Conservation (phyloP, 2,329 filamentous ascomycete species). For the Ilyonectria destructans region DNA sequence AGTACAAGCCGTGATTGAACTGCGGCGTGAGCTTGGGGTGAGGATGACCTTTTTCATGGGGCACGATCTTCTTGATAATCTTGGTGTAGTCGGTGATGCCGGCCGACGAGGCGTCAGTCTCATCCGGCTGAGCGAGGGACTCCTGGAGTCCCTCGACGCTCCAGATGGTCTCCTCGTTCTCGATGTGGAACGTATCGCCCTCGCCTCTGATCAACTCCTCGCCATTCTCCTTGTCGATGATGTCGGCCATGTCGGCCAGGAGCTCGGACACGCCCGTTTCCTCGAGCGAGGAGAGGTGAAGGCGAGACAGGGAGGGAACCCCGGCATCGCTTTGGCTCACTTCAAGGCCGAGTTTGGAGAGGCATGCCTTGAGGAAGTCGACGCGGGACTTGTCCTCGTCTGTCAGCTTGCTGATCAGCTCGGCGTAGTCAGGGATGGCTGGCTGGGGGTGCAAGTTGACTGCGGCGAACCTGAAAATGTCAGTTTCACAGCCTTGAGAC, state of each 20-base stretch:
- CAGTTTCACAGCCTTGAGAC: neutral
- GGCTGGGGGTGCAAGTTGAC: conserved; percentile 81
- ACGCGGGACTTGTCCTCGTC: conserved; percentile 80
- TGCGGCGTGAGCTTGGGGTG: conserved; percentile 82
- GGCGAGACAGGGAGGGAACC: conserved; percentile 84
- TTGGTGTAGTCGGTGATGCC: conserved; percentile 83
- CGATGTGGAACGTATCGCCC: conserved; percentile 86
- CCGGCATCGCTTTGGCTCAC: conserved; percentile 79
- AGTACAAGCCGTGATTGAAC: conserved; percentile 90
- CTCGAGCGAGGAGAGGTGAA: conserved; percentile 84
- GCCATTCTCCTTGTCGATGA: conserved; percentile 76
- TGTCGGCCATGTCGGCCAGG: conserved; percentile 76
- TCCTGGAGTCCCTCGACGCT: conserved; percentile 70
- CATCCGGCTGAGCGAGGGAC: conserved; percentile 60
- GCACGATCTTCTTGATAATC: conserved; percentile 80
- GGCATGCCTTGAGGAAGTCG: conserved; percentile 84
- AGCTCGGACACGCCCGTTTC: conserved; percentile 78
- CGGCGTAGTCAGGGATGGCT: conserved; percentile 78
- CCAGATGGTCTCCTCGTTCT: conserved; percentile 76
- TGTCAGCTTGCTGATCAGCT: conserved; percentile 78
- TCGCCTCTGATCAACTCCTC: conserved; percentile 85
- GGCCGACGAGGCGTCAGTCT: conserved; percentile 48
- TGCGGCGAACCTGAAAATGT: conserved; percentile 80
- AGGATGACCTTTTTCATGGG: conserved; percentile 80
- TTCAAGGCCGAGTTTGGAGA: conserved; percentile 86